Evolutionary conservation across 1,284 basidiomycete species (phyloP), one percentile per base, ranked within the genome.

Genomic region (Ustilago cynodontis): DNA sequence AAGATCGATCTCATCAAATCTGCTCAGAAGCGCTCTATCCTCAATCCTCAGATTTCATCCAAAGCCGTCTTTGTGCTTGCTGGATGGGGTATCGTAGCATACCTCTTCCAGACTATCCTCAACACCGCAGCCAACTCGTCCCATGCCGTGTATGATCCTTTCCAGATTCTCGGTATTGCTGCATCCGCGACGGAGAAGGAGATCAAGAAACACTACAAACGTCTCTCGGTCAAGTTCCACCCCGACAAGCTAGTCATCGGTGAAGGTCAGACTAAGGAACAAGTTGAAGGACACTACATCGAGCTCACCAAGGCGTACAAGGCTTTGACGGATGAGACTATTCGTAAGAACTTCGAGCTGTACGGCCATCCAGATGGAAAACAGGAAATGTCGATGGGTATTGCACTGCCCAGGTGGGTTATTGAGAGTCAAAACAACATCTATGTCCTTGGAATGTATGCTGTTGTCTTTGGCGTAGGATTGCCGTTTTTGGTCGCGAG

Each of bases 281-380:
- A 91, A n/a, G 94, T 93, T 37, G 93, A 94, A 80, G 89, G 91
- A 57, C 91, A 92, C 77, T 99, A 96, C 86, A 94, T 99, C 43
- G 91, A 94, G 53, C 88, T 99, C 50, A 99, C 97, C 26, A 99
- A 99, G 87, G 97, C 97, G 0, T 99, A 99, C 89, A 99, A 99
- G 89, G 87, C 96, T 8, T 88, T 99, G 47, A 99, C 96, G 0
- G 95, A 99, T 87, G 94, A 95, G 82, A 92, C 90, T 1, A 95
- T 94, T 66, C 93, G 95, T 54, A 91, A 93, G 84, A 99, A 99
- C 87, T 92, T 92, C 87, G 91, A 93, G 82, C 89, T 92, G 54
- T 98, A 94, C 82, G 95, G 95, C 5, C 93, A 99, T 85, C 97
- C 97, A 0, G 97, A 99, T 86, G 97, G 97, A 14, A 92, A 94